These are phyloP conservation scores for Noccaea caerulescens DNA, from an alignment of 345 rosid species.

Conservation along the genomic window DNA sequence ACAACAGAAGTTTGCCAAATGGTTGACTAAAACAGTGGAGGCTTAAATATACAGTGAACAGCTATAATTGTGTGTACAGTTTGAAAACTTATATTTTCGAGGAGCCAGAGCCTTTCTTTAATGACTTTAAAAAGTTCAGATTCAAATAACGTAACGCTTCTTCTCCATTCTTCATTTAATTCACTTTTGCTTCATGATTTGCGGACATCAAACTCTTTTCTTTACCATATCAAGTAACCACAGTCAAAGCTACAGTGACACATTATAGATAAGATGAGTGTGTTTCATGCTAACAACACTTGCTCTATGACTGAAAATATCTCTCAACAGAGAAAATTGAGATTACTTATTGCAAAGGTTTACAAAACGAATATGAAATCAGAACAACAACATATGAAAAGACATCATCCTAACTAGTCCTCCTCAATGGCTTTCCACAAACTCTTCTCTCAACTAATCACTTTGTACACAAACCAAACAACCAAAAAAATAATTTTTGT, in stretches of 20 bases:
- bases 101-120: conserved; percentile 26
- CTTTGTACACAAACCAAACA: conserved; percentile 24
- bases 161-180: conserved; percentile 22
- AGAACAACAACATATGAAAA: neutral
- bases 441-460: conserved; percentile 26
- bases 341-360: neutral
- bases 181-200: neutral
- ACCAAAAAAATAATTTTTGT: conserved; percentile 8
- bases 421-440: conserved; percentile 18
- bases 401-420: conserved; percentile 16
- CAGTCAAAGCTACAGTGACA: neutral
- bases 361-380: conserved; percentile 5
- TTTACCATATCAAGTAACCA: neutral
- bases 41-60: conserved; percentile 1
- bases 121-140: conserved; percentile 10
- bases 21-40: conserved; percentile 1
- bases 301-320: neutral
- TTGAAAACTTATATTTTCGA: conserved; percentile 13
- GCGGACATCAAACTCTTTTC: conserved; percentile 7
- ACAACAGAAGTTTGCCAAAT: conserved; percentile 6
- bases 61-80: neutral
- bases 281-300: neutral
- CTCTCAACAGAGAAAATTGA: neutral
- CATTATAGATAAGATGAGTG: too few relatives aligned
- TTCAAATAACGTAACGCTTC: conserved; percentile 34